Evolutionary conservation across 116 monocot genomes (phyloP), one percentile per base, ranked within the genome.

Genomic region (Cymodocea nodosa): DNA sequence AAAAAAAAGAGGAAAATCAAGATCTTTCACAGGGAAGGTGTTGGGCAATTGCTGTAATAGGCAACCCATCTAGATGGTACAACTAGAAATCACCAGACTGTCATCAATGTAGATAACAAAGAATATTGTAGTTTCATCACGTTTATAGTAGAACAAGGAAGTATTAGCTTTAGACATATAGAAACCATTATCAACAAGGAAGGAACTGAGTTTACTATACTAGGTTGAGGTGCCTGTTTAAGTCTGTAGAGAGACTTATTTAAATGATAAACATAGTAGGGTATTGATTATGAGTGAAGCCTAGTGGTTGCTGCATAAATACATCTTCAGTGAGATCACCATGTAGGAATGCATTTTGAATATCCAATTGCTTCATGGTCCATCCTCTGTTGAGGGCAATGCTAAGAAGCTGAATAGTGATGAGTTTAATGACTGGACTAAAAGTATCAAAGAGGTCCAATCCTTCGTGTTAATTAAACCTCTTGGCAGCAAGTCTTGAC

Each of bases 221-320:
- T 52, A 66, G 13, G 22, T 22, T 30, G 22, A 15, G 66, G 66
- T 66, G 51, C 51, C 49, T 66, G 51, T 52, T 52, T 25, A 35
- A n/a, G n/a, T n/a, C n/a, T n/a, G n/a, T n/a, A n/a, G n/a, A n/a
- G n/a, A n/a, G n/a, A n/a, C n/a, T n/a, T 66, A 14, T 25, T 16
- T 11, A 66, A 24, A 25, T 16, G 6, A 17, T 52, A 66, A n/a
- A 66, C 66, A 15, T 66, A 24, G n/a, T 35, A 0, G 15, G 56
- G 0, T 2, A 22, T 23, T 12, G 50, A 23, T 22, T 19, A 35
- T 66, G 23, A 24, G 52, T 6, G 51, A 66, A 66, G 39, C 66
- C 66, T 10, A 17, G 56, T 36, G 68, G 56, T 68, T 68, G 53
- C 7, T 35, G 25, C 35, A 36, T 36, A 52, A 5, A 56, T 11